These are phyloP conservation scores for Exophiala spinifera DNA, from an alignment of 2,329 filamentous ascomycete species.

Conservation along the genomic window DNA sequence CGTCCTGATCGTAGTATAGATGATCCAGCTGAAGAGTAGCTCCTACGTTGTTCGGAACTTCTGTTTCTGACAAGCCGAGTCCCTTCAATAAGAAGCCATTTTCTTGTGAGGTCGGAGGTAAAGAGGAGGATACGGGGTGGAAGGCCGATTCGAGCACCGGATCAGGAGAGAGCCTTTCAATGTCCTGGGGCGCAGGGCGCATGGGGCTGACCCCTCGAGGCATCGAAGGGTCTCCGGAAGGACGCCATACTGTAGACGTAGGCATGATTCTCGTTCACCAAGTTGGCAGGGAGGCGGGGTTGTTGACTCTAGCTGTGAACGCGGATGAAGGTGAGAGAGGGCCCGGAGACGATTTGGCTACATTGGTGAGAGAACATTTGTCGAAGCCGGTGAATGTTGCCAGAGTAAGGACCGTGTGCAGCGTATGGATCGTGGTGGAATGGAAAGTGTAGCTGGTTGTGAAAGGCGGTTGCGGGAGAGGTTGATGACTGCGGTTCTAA, in stretches of 20 bases:
- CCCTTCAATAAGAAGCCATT: conserved; percentile 16
- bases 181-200: conserved; percentile 19
- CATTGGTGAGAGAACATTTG: conserved; percentile 16
- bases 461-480: too few species aligned
- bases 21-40: conserved; percentile 21
- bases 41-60: conserved; percentile 4
- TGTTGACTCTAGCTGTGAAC: conserved; percentile 15
- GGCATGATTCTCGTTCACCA: conserved; percentile 22
- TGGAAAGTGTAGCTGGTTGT: background rate
- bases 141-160: conserved; percentile 13
- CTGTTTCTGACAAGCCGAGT: conserved; percentile 22
- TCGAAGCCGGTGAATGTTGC: conserved; percentile 8
- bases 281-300: conserved; percentile 18
- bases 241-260: conserved; percentile 28
- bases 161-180: conserved; percentile 29
- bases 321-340: conserved; percentile 10
- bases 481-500: too few species aligned
- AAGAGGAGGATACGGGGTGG: conserved; percentile 6
- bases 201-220: conserved; percentile 21
- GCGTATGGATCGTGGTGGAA: background rate
- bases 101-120: conserved; percentile 4
- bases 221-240: conserved; percentile 8
- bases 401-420: conserved; percentile 1
- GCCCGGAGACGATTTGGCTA: conserved; percentile 14
- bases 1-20: conserved; percentile 25